Percentiles rank a stretch among this genome's conserved stretches.
phyloP scores from a whole-genome alignment of 768 basidiomycete species.

The Collybia nuda region DNA sequence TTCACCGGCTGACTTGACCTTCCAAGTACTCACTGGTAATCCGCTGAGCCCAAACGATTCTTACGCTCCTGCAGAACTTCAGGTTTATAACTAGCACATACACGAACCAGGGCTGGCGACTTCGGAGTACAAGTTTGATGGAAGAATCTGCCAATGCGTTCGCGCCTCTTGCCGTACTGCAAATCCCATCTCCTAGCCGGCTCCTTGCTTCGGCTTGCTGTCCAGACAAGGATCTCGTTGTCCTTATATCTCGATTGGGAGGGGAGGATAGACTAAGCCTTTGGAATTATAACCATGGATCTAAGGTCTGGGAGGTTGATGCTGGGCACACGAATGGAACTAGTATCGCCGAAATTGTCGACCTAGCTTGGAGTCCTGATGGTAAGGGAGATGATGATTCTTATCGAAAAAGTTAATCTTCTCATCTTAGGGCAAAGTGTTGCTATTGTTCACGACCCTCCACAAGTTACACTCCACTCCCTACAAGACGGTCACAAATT shows the following conservation, averaged over 20 bases:
- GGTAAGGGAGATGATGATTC: constrained; percentile 40
- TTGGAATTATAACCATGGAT: constrained; percentile 75
- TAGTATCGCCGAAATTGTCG: constrained; percentile 50
- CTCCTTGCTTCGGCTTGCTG: constrained; percentile 69
- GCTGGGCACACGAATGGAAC: constrained; percentile 43
- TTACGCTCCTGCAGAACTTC: no score
- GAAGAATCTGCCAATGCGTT: constrained; percentile 32
- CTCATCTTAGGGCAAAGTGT: constrained; percentile 57
- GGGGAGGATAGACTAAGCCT: constrained; percentile 70
- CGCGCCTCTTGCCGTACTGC: constrained; percentile 54
- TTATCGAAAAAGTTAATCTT: constrained; percentile 5
- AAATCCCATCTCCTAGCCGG: constrained; percentile 56
- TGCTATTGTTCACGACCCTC: constrained; percentile 70
- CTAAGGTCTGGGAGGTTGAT: constrained; percentile 82
- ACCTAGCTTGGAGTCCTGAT: constrained; percentile 80
- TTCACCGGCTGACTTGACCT: no score
- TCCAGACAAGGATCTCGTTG: constrained; percentile 81
- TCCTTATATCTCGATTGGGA: constrained; percentile 65
- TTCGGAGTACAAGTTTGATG: no score
- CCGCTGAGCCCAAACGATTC: no score
- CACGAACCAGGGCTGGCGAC: no score
- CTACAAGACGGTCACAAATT: constrained; percentile 71
- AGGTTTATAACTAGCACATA: no score
- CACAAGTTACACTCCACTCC: constrained; percentile 69
- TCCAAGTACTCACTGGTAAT: no score